Evolutionary conservation across 2,329 filamentous ascomycete genomes (phyloP).

Genomic region (Septoria linicola): DNA sequence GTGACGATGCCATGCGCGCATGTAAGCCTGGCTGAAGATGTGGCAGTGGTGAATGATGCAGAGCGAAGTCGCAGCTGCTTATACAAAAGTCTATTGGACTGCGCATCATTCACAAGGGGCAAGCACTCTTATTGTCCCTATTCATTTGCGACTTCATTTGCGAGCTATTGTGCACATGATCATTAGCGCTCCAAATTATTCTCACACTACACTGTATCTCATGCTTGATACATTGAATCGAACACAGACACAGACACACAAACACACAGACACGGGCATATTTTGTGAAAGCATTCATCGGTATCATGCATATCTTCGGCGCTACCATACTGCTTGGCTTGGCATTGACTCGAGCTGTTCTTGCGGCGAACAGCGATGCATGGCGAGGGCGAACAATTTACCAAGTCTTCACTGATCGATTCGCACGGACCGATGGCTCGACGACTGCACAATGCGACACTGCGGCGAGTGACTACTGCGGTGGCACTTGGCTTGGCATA

Average conservation of each 20-base stretch:
- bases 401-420: constrained; percentile 46
- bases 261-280: not conserved
- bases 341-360: constrained; percentile 21
- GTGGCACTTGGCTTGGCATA: constrained; percentile 61
- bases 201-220: constrained; percentile 6
- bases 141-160: constrained; percentile 6
- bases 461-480: constrained; percentile 52
- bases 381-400: constrained; percentile 45
- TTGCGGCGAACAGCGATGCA: constrained; percentile 33
- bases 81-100: constrained; percentile 21
- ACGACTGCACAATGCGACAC: constrained; percentile 42
- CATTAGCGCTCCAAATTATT: constrained; percentile 1
- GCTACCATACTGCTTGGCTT: constrained; percentile 25
- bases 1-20: constrained; percentile 28
- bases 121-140: constrained; percentile 13
- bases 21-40: constrained; percentile 7
- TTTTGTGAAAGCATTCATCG: not conserved
- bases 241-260: constrained; percentile 6
- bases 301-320: constrained; percentile 23
- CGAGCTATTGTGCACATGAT: constrained; percentile 9
- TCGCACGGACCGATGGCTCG: constrained; percentile 42
- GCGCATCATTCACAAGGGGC: constrained; percentile 11
- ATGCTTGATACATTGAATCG: constrained; percentile 2
- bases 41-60: constrained; percentile 1
- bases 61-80: not conserved